These are phyloP conservation scores for Nicotiana rustica DNA, from an alignment of 305 asterid species.

Conservation along the genomic window DNA sequence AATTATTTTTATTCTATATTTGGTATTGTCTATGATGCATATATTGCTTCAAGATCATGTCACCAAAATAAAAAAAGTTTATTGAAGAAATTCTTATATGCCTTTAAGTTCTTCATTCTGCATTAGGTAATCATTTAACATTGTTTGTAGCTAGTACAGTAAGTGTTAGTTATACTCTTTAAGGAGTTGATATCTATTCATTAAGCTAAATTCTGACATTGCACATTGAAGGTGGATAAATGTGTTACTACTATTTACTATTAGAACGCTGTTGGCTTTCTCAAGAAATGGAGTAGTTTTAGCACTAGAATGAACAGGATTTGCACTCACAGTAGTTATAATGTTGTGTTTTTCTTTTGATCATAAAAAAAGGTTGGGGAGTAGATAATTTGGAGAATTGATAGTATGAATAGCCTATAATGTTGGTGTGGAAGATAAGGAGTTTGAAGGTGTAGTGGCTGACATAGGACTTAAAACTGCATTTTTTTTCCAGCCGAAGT, in stretches of 20 bases:
- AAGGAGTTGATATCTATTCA: slow-evolving; percentile 9
- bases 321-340: slow-evolving; percentile 4
- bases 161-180: neutral
- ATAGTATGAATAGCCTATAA: neutral
- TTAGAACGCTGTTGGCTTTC: neutral
- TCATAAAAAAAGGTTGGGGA: neutral
- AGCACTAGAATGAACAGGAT: neutral
- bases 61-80: neutral
- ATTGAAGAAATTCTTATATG: neutral
- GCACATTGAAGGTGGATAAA: neutral
- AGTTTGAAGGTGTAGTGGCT: slow-evolving; percentile 21
- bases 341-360: neutral
- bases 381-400: neutral
- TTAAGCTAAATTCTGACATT: neutral
- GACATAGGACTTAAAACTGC: slow-evolving; percentile 19
- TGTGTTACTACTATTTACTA: slow-evolving; percentile 22
- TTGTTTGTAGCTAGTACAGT: slow-evolving; percentile 12
- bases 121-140: slow-evolving; percentile 4
- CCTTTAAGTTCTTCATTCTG: slow-evolving; percentile 1
- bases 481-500: neutral
- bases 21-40: neutral
- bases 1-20: neutral
- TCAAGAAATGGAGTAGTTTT: neutral
- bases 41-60: slow-evolving; percentile 22
- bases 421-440: slow-evolving; percentile 17